A percentile compares a stretch with the other conserved stretches of the same genome.
Evolutionary conservation across 176 grass and related monocot species (phyloP).

Genomic region (Avena insularis): DNA sequence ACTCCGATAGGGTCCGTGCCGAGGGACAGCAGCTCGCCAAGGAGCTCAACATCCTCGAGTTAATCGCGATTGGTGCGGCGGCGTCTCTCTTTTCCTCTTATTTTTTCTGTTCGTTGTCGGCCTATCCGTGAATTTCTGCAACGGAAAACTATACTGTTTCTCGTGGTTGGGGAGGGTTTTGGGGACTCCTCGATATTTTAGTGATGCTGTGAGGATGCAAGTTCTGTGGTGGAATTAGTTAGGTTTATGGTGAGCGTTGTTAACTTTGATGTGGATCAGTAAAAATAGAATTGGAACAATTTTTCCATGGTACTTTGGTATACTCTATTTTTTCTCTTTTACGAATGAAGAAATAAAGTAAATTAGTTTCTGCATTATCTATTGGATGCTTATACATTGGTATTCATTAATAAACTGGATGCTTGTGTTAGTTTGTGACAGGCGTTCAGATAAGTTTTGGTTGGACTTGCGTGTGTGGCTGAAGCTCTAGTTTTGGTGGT

Average conservation of each 20-base stretch:
- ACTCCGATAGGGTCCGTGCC: slow-evolving; percentile 68
- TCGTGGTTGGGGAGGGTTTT: neutral
- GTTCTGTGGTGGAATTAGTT: neutral
- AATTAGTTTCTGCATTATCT: neutral
- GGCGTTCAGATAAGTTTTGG: neutral
- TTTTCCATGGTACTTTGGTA: neutral
- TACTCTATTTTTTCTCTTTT: neutral
- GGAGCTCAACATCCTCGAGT: slow-evolving; percentile 71
- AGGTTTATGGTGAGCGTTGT: neutral
- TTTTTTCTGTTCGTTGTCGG: neutral
- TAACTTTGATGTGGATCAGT: neutral
- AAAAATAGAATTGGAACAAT: neutral
- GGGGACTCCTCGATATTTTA: neutral
- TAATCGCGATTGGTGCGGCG: slow-evolving; percentile 75
- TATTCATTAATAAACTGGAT: neutral
- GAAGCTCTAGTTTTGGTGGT: neutral
- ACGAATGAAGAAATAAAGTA: neutral
- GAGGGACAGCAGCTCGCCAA: slow-evolving; percentile 78
- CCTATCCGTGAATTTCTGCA: neutral
- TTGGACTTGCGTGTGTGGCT: neutral
- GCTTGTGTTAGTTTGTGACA: neutral
- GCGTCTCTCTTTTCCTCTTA: neutral
- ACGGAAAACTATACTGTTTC: neutral
- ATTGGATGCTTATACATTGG: neutral
- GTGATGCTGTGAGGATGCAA: neutral